These are phyloP conservation scores for Phenoliferia sp. DNA, from an alignment of 1,284 basidiomycete species.

Conservation along the genomic window DNA sequence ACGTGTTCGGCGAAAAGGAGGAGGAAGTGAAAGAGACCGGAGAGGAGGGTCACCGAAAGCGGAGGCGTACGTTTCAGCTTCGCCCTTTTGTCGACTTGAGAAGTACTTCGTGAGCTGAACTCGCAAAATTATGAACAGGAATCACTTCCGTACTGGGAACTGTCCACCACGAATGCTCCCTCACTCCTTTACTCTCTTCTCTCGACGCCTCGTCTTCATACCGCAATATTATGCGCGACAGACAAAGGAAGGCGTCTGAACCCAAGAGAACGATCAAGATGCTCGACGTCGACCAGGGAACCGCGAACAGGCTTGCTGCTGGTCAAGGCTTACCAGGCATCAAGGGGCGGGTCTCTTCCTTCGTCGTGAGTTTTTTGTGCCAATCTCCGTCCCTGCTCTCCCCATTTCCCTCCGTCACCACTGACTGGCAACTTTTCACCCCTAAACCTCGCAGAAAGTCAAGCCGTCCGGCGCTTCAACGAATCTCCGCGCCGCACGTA, in stretches of 20 bases:
- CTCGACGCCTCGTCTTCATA: slow-evolving; percentile 40
- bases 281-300: slow-evolving; percentile 41
- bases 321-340: slow-evolving; percentile 22
- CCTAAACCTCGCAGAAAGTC: slow-evolving; percentile 26
- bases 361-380: slow-evolving; percentile 34
- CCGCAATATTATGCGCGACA: slow-evolving; percentile 42
- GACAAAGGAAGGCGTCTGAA: slow-evolving; percentile 41
- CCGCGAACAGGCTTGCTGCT: slow-evolving; percentile 41
- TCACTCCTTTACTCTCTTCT: slow-evolving; percentile 32
- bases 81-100: neutral
- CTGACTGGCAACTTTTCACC: neutral
- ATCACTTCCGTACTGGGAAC: slow-evolving; percentile 33
- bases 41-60: slow-evolving; percentile 25
- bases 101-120: neutral
- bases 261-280: slow-evolving; percentile 44
- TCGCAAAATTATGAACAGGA: slow-evolving; percentile 7
- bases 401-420: too few species aligned
- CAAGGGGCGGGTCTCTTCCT: slow-evolving; percentile 33
- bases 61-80: slow-evolving; percentile 31
- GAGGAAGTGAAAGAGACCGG: slow-evolving; percentile 32
- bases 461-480: slow-evolving; percentile 27
- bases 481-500: slow-evolving; percentile 54
- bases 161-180: slow-evolving; percentile 38
- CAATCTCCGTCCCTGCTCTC: neutral
- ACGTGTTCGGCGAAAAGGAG: slow-evolving; percentile 37